Base-by-base conservation (phyloP, 129 eudicot genomes). In the Artemisia argyi region DNA sequence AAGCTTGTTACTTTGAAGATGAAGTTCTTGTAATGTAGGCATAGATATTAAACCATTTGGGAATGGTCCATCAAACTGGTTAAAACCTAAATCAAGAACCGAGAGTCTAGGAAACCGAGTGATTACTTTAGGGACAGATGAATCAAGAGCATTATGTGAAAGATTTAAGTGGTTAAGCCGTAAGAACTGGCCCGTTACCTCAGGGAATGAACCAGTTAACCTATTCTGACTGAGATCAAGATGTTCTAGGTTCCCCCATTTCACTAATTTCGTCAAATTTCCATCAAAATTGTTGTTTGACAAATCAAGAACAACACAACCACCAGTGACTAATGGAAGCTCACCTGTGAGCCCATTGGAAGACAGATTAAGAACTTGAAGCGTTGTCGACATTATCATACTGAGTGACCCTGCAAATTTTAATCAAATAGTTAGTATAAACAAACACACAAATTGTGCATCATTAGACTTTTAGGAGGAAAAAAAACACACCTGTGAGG, bases 211-310 rank as follows among this genome's bases (percentile, higher is more conserved):
- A 61, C 99, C 97, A 9, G 85, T 68, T 78, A 95, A 81, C 10
- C 46, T 88, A 68, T 95, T 95, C 42, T 79, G 95, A 46, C 97
- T 95, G 46, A 95, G 97, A 73, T 95, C 97, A 73, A 90, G 96
- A 66, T 75, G 66, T 79, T 91, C 97, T n/a, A 95, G 73, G 77
- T 91, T 88, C 19, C 86, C 97, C 99, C 99, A 95, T 82, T 95
- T 95, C 28, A 80, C 79, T 80, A 86, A 47, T 77, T 80, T 84
- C 15, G 94, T 81, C 77, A 95, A 65, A 72, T 88, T 95, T 76
- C 99, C 99, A 72, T 71, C 83, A 15, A 95, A 86, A 1, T 74
- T 85, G 82, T 95, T 95, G 17, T 78, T 86, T 46, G 99, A 95
- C 26, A 95, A 81, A 78, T 95, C 99, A 61, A 95, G 79, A 2